Evolutionary conservation across 2,329 filamentous ascomycete genomes (phyloP), one percentile per base, ranked within the genome.

Genomic region (Colletotrichum camelliae): DNA sequence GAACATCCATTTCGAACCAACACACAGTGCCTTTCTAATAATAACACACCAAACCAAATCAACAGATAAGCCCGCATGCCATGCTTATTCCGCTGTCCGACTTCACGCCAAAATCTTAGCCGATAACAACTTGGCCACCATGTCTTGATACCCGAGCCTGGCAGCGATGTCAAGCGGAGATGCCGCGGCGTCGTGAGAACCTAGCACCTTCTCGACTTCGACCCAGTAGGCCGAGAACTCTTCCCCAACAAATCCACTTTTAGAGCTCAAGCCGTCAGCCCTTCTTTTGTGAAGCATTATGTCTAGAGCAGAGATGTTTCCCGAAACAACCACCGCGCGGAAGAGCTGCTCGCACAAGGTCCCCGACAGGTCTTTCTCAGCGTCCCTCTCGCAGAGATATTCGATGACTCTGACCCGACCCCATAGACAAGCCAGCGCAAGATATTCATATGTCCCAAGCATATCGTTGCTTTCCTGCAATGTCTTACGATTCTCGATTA

Each of bases 341-440:
- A 74, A 18, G 12, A 57, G 66, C 2, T 7, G 16, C 3, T 27
- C 18, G 24, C 39, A 21, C 10, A 16, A 13, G 5, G 16, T 12
- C n/a, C 24, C 16, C 8, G 18, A 16, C 4, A 12, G 9, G 9
- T 10, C 48, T n/a, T 7, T 27, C 31, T 33, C 10, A n/a, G 16
- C n/a, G 10, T 61, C 13, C 12, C 7, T 18, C 21, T 31, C n/a
- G 16, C 12, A 48, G 16, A 70, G 7, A 35, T 70, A 15, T 15
- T 48, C n/a, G 13, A 70, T 12, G 7, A 70, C 2, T 12, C 24
- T 9, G 12, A 9, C 18, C n/a, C 58, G 10, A 7, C 71, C 71
- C 71, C 71, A 74, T 4, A 74, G 60, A 8, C 66, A 74, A 4
- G 48, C 67, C 8, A 74, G 8, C 1, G 52, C 33, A 10, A 65